Evolutionary conservation across 2,329 filamentous ascomycete species (phyloP).

Genomic region (Torrubiella hemipterigena): DNA sequence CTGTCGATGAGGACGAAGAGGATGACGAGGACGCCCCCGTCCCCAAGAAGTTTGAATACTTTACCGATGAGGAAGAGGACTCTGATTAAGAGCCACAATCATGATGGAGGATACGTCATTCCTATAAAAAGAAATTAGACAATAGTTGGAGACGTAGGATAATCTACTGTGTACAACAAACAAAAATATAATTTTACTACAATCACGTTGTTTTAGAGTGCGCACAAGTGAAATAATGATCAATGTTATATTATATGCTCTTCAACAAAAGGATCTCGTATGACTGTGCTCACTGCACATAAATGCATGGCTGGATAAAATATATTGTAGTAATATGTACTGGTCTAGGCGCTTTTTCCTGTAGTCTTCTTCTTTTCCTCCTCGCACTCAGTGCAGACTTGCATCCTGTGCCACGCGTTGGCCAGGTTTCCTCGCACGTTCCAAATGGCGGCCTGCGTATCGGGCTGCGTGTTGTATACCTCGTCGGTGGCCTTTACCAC

Average conservation of each 20-base stretch:
- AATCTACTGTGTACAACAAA: no score
- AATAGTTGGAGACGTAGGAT: background rate
- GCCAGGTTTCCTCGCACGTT: slow-evolving; percentile 54
- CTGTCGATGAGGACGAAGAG: slow-evolving; percentile 75
- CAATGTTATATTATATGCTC: no score
- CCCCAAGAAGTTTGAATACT: slow-evolving; percentile 68
- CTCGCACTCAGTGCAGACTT: slow-evolving; percentile 21
- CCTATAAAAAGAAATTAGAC: background rate
- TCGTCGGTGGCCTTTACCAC: slow-evolving; percentile 57
- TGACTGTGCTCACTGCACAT: no score
- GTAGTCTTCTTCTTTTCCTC: slow-evolving; percentile 2
- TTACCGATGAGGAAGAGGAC: slow-evolving; percentile 40
- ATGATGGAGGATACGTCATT: background rate
- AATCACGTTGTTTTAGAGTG: no score
- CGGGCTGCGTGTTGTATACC: slow-evolving; percentile 54
- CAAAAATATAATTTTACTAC: no score
- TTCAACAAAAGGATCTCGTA: no score
- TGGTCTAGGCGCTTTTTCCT: slow-evolving; percentile 1
- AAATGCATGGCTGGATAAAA: no score
- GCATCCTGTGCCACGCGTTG: slow-evolving; percentile 54
- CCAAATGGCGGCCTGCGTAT: slow-evolving; percentile 46
- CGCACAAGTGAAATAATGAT: no score
- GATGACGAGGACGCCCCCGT: slow-evolving; percentile 59
- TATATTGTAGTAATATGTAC: slow-evolving; percentile 2
- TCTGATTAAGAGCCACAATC: background rate